Evolutionary conservation across 2,329 filamentous ascomycete genomes (phyloP).

Genomic region (Dryadomyces quercus-mongolicae): DNA sequence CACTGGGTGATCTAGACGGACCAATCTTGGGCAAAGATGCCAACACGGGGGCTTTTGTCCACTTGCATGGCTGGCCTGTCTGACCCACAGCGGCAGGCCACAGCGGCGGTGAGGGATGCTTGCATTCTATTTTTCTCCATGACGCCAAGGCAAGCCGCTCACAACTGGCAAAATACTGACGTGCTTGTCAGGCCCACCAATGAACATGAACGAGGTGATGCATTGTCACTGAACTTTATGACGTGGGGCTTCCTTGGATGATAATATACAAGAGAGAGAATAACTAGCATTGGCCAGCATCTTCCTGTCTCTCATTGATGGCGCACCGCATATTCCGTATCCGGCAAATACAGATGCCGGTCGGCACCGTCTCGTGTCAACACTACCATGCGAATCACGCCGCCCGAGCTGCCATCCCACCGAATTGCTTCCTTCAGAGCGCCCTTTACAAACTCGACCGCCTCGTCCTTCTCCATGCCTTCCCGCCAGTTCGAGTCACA

Average conservation of each 20-base stretch:
- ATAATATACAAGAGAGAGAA: neutral
- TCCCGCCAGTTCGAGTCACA: slow-evolving; percentile 95
- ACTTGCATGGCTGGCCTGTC: neutral
- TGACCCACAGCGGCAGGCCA: neutral
- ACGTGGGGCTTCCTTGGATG: too few relatives aligned
- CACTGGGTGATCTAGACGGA: neutral
- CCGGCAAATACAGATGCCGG: slow-evolving; percentile 89
- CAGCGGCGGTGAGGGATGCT: neutral
- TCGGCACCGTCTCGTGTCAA: slow-evolving; percentile 81
- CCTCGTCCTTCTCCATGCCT: slow-evolving; percentile 84
- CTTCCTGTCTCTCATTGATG: slow-evolving; percentile 35
- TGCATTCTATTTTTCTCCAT: neutral
- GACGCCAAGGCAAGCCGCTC: too few relatives aligned
- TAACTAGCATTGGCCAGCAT: neutral
- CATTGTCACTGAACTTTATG: too few relatives aligned
- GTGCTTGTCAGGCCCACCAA: too few relatives aligned
- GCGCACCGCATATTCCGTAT: slow-evolving; percentile 71
- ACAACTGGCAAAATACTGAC: too few relatives aligned
- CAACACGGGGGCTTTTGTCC: slow-evolving; percentile 2
- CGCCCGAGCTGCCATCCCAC: slow-evolving; percentile 97
- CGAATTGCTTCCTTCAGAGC: slow-evolving; percentile 91
- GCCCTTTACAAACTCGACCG: slow-evolving; percentile 84
- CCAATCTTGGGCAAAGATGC: slow-evolving; percentile 2
- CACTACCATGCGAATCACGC: slow-evolving; percentile 96
- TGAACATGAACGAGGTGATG: too few relatives aligned